These are phyloP conservation scores for Lobosporangium transversale DNA, from an alignment of 192 early-diverging fungal genomes.

Conservation along the genomic window DNA sequence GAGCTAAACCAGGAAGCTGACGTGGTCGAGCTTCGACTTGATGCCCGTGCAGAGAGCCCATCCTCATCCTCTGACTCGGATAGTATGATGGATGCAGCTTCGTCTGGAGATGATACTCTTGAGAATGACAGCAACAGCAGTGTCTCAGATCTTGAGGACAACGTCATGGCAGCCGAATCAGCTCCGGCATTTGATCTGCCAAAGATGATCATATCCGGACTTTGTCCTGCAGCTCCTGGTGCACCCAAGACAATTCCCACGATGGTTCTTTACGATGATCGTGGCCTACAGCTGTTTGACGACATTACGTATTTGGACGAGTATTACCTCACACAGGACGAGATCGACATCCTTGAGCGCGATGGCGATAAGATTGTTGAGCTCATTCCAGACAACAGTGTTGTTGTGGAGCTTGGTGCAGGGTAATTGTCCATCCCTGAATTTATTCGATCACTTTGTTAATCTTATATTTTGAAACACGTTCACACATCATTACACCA, in stretches of 20 bases:
- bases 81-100: constrained; percentile 21
- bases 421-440: constrained; percentile 70
- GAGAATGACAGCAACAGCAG: constrained; percentile 6
- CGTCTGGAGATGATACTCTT: background rate
- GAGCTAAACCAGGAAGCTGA: constrained; percentile 1
- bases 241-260: constrained; percentile 76
- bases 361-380: constrained; percentile 69
- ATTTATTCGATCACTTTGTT: background rate
- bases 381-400: constrained; percentile 71
- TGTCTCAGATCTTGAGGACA: background rate
- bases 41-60: no score
- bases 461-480: background rate
- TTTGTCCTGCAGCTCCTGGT: constrained; percentile 19
- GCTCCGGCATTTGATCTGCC: constrained; percentile 20
- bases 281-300: constrained; percentile 89
- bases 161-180: background rate
- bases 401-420: constrained; percentile 89
- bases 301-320: constrained; percentile 86
- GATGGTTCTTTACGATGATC: constrained; percentile 85
- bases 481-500: no score
- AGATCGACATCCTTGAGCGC: constrained; percentile 81
- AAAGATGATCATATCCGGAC: constrained; percentile 37
- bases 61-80: no score
- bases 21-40: background rate
- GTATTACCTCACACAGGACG: constrained; percentile 90